Base-by-base conservation (phyloP, 2,329 filamentous ascomycete genomes). In the Clathrospora elynae region DNA sequence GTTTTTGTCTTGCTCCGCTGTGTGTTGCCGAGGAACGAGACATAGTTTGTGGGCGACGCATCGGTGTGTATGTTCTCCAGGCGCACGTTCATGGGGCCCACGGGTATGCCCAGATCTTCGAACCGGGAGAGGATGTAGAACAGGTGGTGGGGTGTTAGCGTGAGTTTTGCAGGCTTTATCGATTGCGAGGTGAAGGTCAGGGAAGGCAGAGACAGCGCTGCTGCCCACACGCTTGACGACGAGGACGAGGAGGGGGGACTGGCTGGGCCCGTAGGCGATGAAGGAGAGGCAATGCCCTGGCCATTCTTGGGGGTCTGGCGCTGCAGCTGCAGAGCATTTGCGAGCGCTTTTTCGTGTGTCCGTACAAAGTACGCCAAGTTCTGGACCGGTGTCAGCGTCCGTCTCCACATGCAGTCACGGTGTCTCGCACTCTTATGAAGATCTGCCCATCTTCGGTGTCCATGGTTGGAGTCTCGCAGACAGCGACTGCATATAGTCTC, bases 71-170 rank as follows among this genome's bases (percentile, higher is more conserved):
- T 84, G 67, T 95, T 96, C 73, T 99, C 93, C 57, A 97, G 76
- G 22, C 93, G 87, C 48, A 99, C 85, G 66, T 93, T 96, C 91
- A 96, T 96, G 20, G 92, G 90, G 4, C 93, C 93, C 51, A 97
- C 90, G 50, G 86, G 80, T 56, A 97, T 93, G 46, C 85, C 84
- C 47, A 97, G 79, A 53, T 96, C 92, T 74, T 96, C 91, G 71
- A 97, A 96, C 41, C 90, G 88, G 42, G 90, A 96, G 40, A 99
- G 82, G 20, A 99, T 82, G 69, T 96, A 99, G 76, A 96, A 97
- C 19, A 99, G 83, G 69, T 99, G 93, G 66, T 99, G 93, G 13
- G 93, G 89, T 9, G 93, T 97, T 52, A 99, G 79, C 25, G 90
- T 90, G 56, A 99, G 78, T 74, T 95, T 96, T 26, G 89, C 88